These are phyloP conservation scores for Acacia crassicarpa DNA, from an alignment of 306 rosid species.

Conservation along the genomic window DNA sequence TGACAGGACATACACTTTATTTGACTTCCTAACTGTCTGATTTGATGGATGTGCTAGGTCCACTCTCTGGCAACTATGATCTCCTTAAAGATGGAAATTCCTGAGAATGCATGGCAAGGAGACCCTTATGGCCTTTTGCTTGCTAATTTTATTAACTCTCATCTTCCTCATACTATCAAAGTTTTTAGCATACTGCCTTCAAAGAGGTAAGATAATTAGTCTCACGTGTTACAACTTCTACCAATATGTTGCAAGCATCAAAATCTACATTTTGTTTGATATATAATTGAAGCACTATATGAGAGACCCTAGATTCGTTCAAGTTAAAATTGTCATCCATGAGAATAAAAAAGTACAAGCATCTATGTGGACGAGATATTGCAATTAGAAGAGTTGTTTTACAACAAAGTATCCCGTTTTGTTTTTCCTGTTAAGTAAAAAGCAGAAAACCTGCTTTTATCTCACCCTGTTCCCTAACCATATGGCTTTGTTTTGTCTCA, in stretches of 20 bases:
- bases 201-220: constrained; percentile 57
- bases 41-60: constrained; percentile 48
- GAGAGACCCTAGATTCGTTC: background rate
- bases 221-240: background rate
- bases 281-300: background rate
- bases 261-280: background rate
- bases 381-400: background rate
- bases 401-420: background rate
- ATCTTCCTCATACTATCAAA: constrained; percentile 70
- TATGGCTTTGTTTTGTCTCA: constrained; percentile 35
- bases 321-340: constrained; percentile 7
- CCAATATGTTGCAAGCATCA: background rate
- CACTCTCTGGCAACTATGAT: constrained; percentile 85
- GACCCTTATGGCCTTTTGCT: constrained; percentile 69
- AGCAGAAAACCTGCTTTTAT: background rate
- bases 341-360: background rate
- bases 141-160: constrained; percentile 60
- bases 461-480: background rate
- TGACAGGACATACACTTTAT: background rate
- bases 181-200: constrained; percentile 84
- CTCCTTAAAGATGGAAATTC: constrained; percentile 93
- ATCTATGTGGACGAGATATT: constrained; percentile 1
- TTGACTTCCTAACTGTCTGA: background rate
- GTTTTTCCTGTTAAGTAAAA: background rate
- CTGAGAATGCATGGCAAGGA: constrained; percentile 71